Evolutionary conservation across 1,284 basidiomycete species (phyloP).

Genomic region (Puccinia hordei): DNA sequence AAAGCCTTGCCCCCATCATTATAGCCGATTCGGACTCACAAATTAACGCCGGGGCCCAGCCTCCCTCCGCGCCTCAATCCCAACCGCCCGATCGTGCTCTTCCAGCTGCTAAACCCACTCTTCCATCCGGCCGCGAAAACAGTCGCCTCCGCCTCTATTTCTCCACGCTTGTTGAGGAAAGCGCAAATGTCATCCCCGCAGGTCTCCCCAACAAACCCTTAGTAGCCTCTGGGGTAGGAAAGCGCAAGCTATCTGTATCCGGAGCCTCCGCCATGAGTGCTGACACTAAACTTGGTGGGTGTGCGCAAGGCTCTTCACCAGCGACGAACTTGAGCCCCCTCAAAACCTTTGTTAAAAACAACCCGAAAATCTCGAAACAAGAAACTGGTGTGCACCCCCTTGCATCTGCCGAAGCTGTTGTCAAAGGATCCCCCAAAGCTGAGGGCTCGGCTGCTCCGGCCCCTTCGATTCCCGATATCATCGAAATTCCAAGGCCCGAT

Average conservation of each 20-base stretch:
- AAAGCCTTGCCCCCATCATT: neutral
- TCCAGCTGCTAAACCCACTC: slow-evolving; percentile 37
- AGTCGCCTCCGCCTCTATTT: slow-evolving; percentile 57
- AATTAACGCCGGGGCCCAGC: neutral
- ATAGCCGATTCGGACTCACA: neutral
- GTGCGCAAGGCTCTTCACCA: neutral
- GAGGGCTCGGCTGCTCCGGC: neutral
- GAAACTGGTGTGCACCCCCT: neutral
- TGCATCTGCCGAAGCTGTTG: neutral
- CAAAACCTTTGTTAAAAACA: neutral
- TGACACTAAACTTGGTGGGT: slow-evolving; percentile 14
- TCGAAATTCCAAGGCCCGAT: neutral
- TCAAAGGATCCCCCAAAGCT: neutral
- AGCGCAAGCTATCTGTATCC: slow-evolving; percentile 41
- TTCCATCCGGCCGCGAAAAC: slow-evolving; percentile 54
- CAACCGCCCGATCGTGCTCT: neutral
- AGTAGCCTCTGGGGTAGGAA: neutral
- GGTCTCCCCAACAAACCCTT: slow-evolving; percentile 26
- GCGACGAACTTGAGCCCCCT: neutral
- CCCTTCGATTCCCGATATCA: neutral
- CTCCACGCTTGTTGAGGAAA: slow-evolving; percentile 52
- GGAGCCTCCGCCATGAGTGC: slow-evolving; percentile 32
- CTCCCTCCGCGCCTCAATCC: neutral
- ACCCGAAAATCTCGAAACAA: neutral
- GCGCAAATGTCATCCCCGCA: slow-evolving; percentile 35